phyloP scores from a whole-genome alignment of 2,329 filamentous ascomycete genomes.

The Ascochyta clinopodiicola region DNA sequence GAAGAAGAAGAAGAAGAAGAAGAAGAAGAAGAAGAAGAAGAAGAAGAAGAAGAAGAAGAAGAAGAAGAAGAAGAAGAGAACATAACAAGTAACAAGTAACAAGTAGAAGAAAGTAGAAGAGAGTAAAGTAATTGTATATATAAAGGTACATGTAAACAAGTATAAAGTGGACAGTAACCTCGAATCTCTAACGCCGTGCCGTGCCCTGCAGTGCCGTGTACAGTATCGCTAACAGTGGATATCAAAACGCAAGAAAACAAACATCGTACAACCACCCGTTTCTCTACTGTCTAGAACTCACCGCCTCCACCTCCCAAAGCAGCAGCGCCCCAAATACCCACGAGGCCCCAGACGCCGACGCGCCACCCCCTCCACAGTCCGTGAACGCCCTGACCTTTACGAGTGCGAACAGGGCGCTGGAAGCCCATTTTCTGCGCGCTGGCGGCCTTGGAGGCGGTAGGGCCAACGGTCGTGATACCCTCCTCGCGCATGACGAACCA shows the following conservation, averaged over 20 bases:
- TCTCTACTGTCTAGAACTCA: slow-evolving; percentile 35
- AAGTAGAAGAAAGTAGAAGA: too few relatives aligned
- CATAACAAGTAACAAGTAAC: too few relatives aligned
- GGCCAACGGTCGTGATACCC: slow-evolving; percentile 59
- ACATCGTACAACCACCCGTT: background rate
- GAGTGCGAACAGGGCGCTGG: slow-evolving; percentile 49
- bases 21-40: too few relatives aligned
- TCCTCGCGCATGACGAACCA: slow-evolving; percentile 86
- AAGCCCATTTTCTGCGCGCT: slow-evolving; percentile 40
- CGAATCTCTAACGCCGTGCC: background rate
- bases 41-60: too few relatives aligned
- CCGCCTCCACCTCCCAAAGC: slow-evolving; percentile 57
- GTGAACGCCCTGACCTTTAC: slow-evolving; percentile 70
- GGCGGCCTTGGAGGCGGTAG: slow-evolving; percentile 28
- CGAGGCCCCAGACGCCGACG: slow-evolving; percentile 77
- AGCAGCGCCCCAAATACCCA: slow-evolving; percentile 75
- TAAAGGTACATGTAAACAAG: too few relatives aligned
- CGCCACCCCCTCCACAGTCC: slow-evolving; percentile 78
- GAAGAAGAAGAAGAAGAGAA: too few relatives aligned
- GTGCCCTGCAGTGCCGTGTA: background rate
- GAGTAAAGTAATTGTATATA: too few relatives aligned
- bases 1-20: too few relatives aligned
- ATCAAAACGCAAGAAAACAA: background rate
- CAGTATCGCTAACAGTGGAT: slow-evolving; percentile 10
- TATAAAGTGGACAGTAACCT: background rate